Base-by-base conservation (phyloP, 108 stramenopile genomes). In the Epipyxis sp. region DNA sequence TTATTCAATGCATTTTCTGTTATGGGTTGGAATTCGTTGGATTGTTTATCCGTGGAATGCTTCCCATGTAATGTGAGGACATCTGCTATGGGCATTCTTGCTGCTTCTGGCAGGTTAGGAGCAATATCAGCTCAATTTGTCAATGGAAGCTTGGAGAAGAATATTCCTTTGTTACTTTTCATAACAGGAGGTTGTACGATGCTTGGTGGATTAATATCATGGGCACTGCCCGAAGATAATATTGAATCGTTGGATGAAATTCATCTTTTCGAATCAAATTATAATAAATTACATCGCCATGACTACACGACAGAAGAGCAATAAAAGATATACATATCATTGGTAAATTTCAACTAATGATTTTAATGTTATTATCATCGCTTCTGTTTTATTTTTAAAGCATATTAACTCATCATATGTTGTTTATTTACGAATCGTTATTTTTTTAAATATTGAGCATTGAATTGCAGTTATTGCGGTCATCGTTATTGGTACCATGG, bases 51-150 rank as follows among this genome's bases (percentile, higher is more conserved):
- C 27, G 77, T 71, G 27, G 85, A 86, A 57, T 44, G 69, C 20
- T 86, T 86, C 44, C 85, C 85, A 0, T 84, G 83, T 1, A 40
- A 29, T 13, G 27, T 78, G 1, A 69, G 85, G 42, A 78, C 84
- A 29, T 79, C 77, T 10, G 85, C 74, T 0, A 82, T 86, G 80
- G 85, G 83, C 10, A 1, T 84, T 30, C 77, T 86, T 40, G 78
- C 85, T 1, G 85, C 78, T 34, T 67, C 69, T 0, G 85, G 85
- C 10, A 41, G 85, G 1, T n/a, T 84, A 30, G 83, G 83, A 6
- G 81, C 83, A 34, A 79, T 86, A 1, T 54, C 42, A 27, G 85
- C 76, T n/a, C 83, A 84, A 83, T 84, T 86, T 69, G 85, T 82
- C n/a, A 82, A 84, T 44, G 85, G 85, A 1, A 43, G 77, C 0